Evolutionary conservation across 1,139 yeast species (phyloP).

Genomic region (Chernovozyma aurita): DNA sequence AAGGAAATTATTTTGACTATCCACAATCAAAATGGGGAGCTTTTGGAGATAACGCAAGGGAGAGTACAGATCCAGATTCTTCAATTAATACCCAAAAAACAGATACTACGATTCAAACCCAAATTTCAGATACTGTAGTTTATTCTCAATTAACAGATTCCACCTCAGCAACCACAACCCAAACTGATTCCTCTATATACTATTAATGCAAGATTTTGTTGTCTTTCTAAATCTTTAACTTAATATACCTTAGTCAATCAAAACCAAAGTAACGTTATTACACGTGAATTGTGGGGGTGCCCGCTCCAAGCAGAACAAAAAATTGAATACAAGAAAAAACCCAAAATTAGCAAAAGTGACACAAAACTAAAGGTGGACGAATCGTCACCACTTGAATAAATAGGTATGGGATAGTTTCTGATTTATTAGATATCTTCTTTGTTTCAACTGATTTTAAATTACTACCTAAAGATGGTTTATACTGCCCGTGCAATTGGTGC

Average conservation of each 20-base stretch:
- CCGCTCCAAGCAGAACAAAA: too few relatives aligned
- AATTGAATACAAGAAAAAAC: too few relatives aligned
- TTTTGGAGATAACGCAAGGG: too few relatives aligned
- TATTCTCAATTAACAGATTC: background rate
- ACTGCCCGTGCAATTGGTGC: slow-evolving; percentile 87
- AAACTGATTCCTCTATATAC: background rate
- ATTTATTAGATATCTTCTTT: too few relatives aligned
- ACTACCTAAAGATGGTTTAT: slow-evolving; percentile 57
- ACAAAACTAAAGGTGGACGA: background rate
- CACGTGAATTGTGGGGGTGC: background rate
- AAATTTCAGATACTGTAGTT: background rate
- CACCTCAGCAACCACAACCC: background rate
- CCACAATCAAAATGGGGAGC: too few relatives aligned
- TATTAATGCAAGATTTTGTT: too few relatives aligned
- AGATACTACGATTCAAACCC: background rate
- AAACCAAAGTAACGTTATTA: background rate
- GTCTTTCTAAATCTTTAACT: too few relatives aligned
- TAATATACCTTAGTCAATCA: too few relatives aligned
- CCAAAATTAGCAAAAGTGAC: background rate
- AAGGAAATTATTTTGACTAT: background rate
- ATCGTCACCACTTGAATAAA: background rate
- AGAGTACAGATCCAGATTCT: too few relatives aligned
- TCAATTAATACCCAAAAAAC: background rate
- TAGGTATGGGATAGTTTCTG: too few relatives aligned
- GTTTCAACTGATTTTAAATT: too few relatives aligned